Base-by-base conservation (phyloP, 176 grass and related monocot genomes). In the Themeda triandra region DNA sequence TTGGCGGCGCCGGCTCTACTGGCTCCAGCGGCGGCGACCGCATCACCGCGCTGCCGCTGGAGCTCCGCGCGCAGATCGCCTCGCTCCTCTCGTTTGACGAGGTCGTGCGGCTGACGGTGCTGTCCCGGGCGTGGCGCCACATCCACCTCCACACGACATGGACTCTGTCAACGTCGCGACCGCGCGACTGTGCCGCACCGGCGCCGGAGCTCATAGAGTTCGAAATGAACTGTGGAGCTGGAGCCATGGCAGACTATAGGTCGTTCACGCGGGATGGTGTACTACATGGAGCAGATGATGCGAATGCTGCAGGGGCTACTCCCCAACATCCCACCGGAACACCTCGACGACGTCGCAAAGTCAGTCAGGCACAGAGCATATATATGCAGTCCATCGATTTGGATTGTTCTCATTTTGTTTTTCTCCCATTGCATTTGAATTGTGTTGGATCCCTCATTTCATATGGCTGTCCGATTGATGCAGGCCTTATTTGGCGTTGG, bases 291-390 rank as follows among this genome's bases (percentile, higher is more conserved):
- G 32, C 80, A 60, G 67, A 72, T 82, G 80, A 82, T 72, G 35
- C 35, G 24, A 10, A 82, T 82, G 80, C 80, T 82, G 5, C 10
- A n/a, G 68, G 80, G 36, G 25, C 35, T 82, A 3, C 80, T 82
- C 0, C 80, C 80, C 0, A 24, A 59, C 35, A 5, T 60, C 49
- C 15, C 35, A 15, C 49, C 15, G 3, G 48, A 59, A 51, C 29
- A 3, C 67, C 9, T 82, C 15, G 33, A 35, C 18, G 24, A 31
- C 17, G 31, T 44, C 11, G 49, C 49, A 28, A 30, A 25, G 79
- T 82, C 8, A 25, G 79, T 82, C 8, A 79, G 13, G 0, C 30
- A 35, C 39, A 41, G 39, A 0, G 9, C 39, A 41, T 41, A 41
- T 41, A 41, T 41, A 41, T 41, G 2, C 13, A 46, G 13, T n/a